These are phyloP conservation scores for Ilyonectria mors-panacis DNA, from an alignment of 2,329 filamentous ascomycete genomes.

Conservation along the genomic window DNA sequence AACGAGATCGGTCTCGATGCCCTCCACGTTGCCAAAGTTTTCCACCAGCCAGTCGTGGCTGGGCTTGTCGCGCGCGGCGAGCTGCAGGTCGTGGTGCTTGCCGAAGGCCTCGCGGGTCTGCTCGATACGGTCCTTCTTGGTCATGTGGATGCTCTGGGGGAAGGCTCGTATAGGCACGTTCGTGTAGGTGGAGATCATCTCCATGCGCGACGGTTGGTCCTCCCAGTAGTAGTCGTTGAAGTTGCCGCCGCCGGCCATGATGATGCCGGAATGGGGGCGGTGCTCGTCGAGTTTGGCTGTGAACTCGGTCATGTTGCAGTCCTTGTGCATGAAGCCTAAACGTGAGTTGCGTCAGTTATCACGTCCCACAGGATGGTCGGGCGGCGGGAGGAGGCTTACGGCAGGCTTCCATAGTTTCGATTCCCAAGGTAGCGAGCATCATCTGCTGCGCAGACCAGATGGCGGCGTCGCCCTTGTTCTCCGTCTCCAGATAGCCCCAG, in stretches of 20 bases:
- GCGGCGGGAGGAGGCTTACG: constrained; percentile 29
- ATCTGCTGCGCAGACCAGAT: constrained; percentile 50
- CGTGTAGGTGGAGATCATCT: constrained; percentile 46
- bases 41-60: constrained; percentile 48
- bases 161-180: constrained; percentile 45
- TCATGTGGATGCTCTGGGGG: constrained; percentile 47
- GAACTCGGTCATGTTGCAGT: constrained; percentile 44
- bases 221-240: constrained; percentile 50
- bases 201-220: constrained; percentile 49
- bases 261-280: constrained; percentile 47
- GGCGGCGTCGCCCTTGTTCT: constrained; percentile 49
- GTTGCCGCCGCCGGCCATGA: constrained; percentile 48
- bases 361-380: background rate
- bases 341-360: background rate
- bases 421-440: constrained; percentile 45
- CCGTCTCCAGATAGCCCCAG: constrained; percentile 49
- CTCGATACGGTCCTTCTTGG: constrained; percentile 41
- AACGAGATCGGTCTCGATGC: constrained; percentile 45
- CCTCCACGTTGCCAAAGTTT: constrained; percentile 36
- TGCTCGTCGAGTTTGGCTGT: constrained; percentile 42
- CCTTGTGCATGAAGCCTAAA: constrained; percentile 42
- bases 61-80: constrained; percentile 46
- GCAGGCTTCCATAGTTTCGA: constrained; percentile 48
- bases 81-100: constrained; percentile 44
- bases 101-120: constrained; percentile 38